These are phyloP conservation scores for Leishmania lainsoni DNA, from an alignment of 208 protist genomes.

Conservation along the genomic window DNA sequence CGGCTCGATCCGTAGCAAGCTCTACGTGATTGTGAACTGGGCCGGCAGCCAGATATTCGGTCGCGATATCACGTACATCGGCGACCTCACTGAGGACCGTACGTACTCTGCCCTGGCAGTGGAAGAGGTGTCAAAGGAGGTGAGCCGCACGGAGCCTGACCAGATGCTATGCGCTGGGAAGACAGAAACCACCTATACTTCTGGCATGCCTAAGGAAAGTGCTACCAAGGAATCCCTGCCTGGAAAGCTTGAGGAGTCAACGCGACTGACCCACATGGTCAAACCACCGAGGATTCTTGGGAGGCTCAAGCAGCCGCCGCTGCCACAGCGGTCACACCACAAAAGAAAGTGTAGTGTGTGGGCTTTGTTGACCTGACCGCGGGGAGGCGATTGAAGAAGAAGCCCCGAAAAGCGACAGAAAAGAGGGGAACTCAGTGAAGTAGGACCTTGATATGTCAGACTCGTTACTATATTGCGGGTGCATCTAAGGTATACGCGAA, in stretches of 20 bases:
- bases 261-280: background rate
- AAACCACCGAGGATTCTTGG: conserved; percentile 9
- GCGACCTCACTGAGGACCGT: conserved; percentile 75
- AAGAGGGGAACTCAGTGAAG: background rate
- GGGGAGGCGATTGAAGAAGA: background rate
- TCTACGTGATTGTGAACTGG: conserved; percentile 90
- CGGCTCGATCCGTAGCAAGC: conserved; percentile 75
- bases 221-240: conserved; percentile 42
- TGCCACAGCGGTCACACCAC: background rate
- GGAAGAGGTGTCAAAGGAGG: conserved; percentile 66
- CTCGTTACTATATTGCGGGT: background rate
- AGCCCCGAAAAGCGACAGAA: background rate
- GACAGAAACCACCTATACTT: conserved; percentile 41
- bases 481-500: background rate
- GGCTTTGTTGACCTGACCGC: background rate
- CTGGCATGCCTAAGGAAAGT: conserved; percentile 39
- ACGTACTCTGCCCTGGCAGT: conserved; percentile 63
- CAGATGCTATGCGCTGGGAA: conserved; percentile 50
- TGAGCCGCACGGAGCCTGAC: conserved; percentile 43
- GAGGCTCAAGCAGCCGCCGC: conserved; percentile 3
- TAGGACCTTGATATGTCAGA: background rate
- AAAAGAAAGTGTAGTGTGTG: background rate
- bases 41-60: conserved; percentile 76
- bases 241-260: conserved; percentile 27
- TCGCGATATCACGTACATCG: conserved; percentile 87